Evolutionary conservation across 2,329 filamentous ascomycete genomes (phyloP).

Genomic region (Huntiella abstrusa): DNA sequence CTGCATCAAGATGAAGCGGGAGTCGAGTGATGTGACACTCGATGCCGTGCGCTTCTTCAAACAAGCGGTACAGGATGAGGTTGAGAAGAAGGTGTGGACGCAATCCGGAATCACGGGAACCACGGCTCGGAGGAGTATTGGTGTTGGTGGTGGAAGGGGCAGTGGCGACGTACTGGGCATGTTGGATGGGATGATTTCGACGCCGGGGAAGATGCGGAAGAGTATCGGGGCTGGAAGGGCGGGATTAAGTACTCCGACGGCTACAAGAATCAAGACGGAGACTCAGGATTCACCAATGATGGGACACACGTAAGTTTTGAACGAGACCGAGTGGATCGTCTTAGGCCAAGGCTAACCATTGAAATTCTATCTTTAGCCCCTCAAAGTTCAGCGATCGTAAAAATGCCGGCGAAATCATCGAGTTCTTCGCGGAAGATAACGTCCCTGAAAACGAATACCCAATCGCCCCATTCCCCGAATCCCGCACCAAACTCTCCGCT

Average conservation of each 20-base stretch:
- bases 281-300: conserved; percentile 17
- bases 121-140: conserved; percentile 14
- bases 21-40: conserved; percentile 49
- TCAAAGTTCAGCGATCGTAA: conserved; percentile 55
- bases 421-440: conserved; percentile 48
- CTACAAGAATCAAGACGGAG: conserved; percentile 27
- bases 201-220: conserved; percentile 20
- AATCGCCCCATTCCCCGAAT: conserved; percentile 50
- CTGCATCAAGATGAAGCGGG: conserved; percentile 78
- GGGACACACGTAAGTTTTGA: conserved; percentile 4
- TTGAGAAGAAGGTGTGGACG: conserved; percentile 56
- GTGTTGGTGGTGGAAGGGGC: background rate
- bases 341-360: background rate
- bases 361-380: conserved; percentile 20
- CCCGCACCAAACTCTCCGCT: conserved; percentile 68
- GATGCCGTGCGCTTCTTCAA: conserved; percentile 62
- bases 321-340: background rate
- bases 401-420: conserved; percentile 64
- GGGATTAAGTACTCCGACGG: conserved; percentile 27
- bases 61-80: conserved; percentile 62
- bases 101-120: conserved; percentile 2
- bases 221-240: conserved; percentile 18
- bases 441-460: conserved; percentile 50
- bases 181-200: conserved; percentile 49
- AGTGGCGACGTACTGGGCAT: background rate